Base-by-base conservation (phyloP, 2,329 filamentous ascomycete species). In the Fusarium neocosmosporiellum region DNA sequence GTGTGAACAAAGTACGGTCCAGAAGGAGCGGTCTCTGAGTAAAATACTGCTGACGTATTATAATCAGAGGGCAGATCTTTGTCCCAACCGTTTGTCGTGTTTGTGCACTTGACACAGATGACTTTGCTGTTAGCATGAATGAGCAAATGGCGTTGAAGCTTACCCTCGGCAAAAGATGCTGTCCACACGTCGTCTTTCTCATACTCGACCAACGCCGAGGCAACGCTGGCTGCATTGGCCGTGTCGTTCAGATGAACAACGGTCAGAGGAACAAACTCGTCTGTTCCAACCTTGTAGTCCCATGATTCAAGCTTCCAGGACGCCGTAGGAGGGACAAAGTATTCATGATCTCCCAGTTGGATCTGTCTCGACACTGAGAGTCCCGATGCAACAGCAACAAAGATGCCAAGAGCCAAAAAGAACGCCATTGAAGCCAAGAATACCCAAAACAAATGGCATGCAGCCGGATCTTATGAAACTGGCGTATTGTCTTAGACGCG, bases 161-260 rank as follows among this genome's bases (percentile, higher is more conserved):
- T 46, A 63, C 68, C 6, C 1, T 70, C 16, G 0, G 68, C 16
- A 13, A 71, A 71, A 4, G 58, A 59, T 11, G 41, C 34, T 0
- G 36, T 59, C 69, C 69, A 71, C 0, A 71, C 69, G 48, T 71
- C 69, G 10, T 71, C 69, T 6, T 24, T 39, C 34, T 68, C 55
- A 10, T 68, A 71, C 3, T 20, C 5, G 1, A 24, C 13, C 1
- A 71, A 1, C 5, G 2, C 41, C 20, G 48, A 34, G 7, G 20
- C 10, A 6, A 71, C 54, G n/a, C 18, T 24, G 8, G 14, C 48
- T 5, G 13, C 59, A 24, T n/a, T 43, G n/a, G 59, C 16, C 4
- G 48, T 64, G 1, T 7, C 9, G 0, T 60, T 65, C 16, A 68
- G 0, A 1, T 33, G 11, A 1, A 71, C 29, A 4, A 71, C 69